Conservation (phyloP, 805 yeast genomes). For the Lachancea lanzarotensis region DNA sequence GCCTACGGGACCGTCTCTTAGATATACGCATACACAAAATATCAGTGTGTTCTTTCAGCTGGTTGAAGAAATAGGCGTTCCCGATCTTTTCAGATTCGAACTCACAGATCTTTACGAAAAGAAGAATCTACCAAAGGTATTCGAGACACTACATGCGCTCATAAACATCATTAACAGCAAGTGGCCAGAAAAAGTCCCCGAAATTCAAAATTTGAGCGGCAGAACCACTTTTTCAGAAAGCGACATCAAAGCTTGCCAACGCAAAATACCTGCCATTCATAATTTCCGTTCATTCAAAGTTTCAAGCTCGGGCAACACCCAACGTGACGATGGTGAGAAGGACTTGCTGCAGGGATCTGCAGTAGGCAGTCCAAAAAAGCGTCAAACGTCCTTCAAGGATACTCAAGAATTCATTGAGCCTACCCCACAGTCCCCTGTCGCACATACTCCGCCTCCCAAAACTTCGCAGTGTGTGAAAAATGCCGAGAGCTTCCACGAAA, state of each 20-base stretch:
- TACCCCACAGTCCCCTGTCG: neutral
- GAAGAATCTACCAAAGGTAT: conserved; percentile 87
- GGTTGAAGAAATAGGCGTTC: conserved; percentile 64
- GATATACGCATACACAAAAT: conserved; percentile 88
- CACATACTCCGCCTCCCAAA: no score
- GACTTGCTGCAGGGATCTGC: neutral
- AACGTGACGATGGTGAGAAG: no score
- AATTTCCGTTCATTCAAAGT: conserved; percentile 57
- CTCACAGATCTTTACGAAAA: conserved; percentile 88
- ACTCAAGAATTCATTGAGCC: no score
- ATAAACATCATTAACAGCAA: conserved; percentile 59
- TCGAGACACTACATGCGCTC: conserved; percentile 86
- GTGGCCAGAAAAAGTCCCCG: conserved; percentile 50
- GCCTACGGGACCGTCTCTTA: conserved; percentile 56
- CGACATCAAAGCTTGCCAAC: conserved; percentile 63
- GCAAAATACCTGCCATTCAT: conserved; percentile 60
- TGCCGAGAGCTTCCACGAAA: neutral
- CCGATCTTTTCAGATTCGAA: conserved; percentile 84
- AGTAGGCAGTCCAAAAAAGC: neutral
- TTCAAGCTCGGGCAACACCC: conserved; percentile 9
- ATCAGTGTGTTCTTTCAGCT: conserved; percentile 76
- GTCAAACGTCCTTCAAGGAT: neutral
- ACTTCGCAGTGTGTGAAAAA: no score
- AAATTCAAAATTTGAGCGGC: conserved; percentile 57
- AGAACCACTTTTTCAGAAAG: conserved; percentile 52